Base-by-base conservation (phyloP, 176 grass and related monocot species). In the Pontederia crassipes region DNA sequence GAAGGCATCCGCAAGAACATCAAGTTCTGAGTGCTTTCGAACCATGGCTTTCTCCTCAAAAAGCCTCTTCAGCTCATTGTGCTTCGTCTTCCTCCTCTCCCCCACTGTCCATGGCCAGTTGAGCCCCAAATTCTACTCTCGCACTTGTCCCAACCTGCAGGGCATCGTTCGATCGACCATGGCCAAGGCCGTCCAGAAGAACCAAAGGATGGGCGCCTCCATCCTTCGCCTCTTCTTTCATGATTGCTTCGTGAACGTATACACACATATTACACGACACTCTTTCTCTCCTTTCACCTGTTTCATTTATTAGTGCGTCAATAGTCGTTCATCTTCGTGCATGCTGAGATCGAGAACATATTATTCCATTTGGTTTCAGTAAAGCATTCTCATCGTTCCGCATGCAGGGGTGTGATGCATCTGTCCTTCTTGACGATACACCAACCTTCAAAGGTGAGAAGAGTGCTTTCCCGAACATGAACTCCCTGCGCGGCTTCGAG, bases 401-500 rank as follows among this genome's bases (percentile, higher is more conserved):
- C 20, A 24, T 15, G 15, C 40, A 65, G 62, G 62, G 62, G 4
- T 65, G 62, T 45, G 62, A 65, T 49, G 62, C 62, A 28, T 65
- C 62, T 0, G 62, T 65, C 16, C 62, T 65, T 20, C 62, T 65
- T 9, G 62, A 65, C 62, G 62, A 65, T 48, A 65, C 62, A n/a
- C 62, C 62, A 20, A 52, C 62, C 18, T 50, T 65, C 18, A 48
- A 27, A 12, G 62, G 62, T 4, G 62, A 65, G 46, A 65, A 65
- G 62, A 65, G 50, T 8, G 45, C 40, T 40, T 3, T 7, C 32
- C 70, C 86, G 0, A 89, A 89, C 67, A 52, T 8, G 26, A 85
- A 89, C 75, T 89, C 82, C n/a, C 71, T 82, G 27, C 82, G 86
- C 17, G 86, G 86, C 2, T 89, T 72, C 71, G 86, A 85, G 48